Conservation (phyloP, 1,139 yeast species). For the Geotrichum candidum region DNA sequence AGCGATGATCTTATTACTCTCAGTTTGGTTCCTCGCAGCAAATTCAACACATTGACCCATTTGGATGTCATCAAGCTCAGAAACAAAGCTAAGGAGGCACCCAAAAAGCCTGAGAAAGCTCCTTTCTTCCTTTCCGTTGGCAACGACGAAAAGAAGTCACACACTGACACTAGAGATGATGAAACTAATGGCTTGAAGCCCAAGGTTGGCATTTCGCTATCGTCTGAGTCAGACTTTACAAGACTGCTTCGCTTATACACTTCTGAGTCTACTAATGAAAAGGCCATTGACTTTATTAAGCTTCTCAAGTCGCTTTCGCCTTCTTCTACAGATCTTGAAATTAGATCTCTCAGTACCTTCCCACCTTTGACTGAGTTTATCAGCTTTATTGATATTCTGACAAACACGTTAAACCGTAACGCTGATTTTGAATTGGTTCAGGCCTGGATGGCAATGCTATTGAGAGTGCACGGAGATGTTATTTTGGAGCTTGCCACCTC, state of each 20-base stretch:
- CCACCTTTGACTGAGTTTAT: constrained; percentile 62
- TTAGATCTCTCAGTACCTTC: constrained; percentile 63
- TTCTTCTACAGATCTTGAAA: constrained; percentile 74
- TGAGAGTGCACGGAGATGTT: constrained; percentile 79
- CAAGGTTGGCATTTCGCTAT: constrained; percentile 10
- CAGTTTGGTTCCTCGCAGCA: constrained; percentile 68
- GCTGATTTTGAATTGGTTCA: constrained; percentile 63
- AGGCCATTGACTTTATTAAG: constrained; percentile 41
- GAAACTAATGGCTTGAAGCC: constrained; percentile 23
- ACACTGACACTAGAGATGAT: constrained; percentile 42
- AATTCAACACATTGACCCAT: constrained; percentile 71
- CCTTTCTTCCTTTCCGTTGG: constrained; percentile 76
- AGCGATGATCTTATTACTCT: constrained; percentile 61
- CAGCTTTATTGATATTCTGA: constrained; percentile 59
- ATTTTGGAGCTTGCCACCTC: constrained; percentile 38
- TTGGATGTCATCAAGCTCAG: constrained; percentile 79
- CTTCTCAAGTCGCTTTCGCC: constrained; percentile 66
- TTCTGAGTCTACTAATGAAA: neutral
- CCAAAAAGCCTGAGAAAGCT: constrained; percentile 75
- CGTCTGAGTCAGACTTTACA: constrained; percentile 75
- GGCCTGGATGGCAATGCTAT: constrained; percentile 70
- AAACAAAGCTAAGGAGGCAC: constrained; percentile 84
- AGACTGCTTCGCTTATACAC: constrained; percentile 52
- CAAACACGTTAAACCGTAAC: constrained; percentile 52
- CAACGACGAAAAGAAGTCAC: constrained; percentile 29